Evolutionary conservation across 2,329 filamentous ascomycete species (phyloP).

Genomic region (Leptodontidium sp.): DNA sequence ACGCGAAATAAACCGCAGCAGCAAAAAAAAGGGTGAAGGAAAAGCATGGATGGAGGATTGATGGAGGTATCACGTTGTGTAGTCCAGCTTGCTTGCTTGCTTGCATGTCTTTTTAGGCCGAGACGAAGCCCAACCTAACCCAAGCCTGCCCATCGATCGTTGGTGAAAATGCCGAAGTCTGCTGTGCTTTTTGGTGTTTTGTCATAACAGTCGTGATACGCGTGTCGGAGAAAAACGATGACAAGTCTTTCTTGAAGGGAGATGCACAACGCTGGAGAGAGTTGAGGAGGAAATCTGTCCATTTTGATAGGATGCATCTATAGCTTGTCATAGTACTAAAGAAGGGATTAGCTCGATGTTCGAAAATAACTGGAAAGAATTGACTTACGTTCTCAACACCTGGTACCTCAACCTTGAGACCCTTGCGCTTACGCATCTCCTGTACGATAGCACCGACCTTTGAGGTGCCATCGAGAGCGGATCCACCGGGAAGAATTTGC

Average conservation of each 20-base stretch:
- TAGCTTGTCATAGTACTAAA: constrained; percentile 98
- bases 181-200: constrained; percentile 31
- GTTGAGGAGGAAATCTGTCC: constrained; percentile 45
- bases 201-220: constrained; percentile 43
- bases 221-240: constrained; percentile 35
- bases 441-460: constrained; percentile 85
- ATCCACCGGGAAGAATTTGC: constrained; percentile 94
- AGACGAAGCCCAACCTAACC: constrained; percentile 31
- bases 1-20: constrained; percentile 36
- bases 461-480: constrained; percentile 81
- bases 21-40: constrained; percentile 36
- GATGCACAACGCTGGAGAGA: constrained; percentile 38
- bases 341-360: constrained; percentile 51
- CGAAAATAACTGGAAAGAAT: constrained; percentile 7
- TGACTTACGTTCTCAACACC: constrained; percentile 92
- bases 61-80: constrained; percentile 37
- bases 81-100: constrained; percentile 40
- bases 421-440: constrained; percentile 98
- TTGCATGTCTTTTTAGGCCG: constrained; percentile 35
- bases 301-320: constrained; percentile 59
- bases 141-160: constrained; percentile 29
- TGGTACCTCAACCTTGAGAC: constrained; percentile 95
- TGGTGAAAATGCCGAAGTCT: constrained; percentile 29
- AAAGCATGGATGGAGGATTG: constrained; percentile 31
- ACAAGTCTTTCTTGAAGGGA: constrained; percentile 36